Evolutionary conservation across 495 filamentous ascomycete species (phyloP).

Genomic region (Bathelium albidoporum): DNA sequence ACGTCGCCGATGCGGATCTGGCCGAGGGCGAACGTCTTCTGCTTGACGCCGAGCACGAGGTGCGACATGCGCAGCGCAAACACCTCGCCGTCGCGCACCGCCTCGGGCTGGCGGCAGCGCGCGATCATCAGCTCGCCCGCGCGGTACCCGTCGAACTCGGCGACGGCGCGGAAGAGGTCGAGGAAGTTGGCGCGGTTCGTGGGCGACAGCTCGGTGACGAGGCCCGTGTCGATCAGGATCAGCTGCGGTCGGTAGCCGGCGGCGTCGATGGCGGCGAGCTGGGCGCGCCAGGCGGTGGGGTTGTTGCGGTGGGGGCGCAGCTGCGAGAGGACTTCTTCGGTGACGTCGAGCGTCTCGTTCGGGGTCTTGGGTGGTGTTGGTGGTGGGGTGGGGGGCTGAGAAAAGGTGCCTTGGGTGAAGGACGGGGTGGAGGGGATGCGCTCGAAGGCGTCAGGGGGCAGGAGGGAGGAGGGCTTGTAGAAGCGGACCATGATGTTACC

Average conservation of each 20-base stretch:
- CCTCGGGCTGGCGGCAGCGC: constrained; percentile 80
- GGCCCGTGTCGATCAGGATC: constrained; percentile 94
- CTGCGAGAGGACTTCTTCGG: constrained; percentile 70
- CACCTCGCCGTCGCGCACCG: constrained; percentile 75
- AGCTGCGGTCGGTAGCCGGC: constrained; percentile 92
- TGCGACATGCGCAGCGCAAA: constrained; percentile 97
- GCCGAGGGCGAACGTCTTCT: constrained; percentile 78
- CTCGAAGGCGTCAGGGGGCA: constrained; percentile 29
- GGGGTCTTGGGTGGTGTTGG: constrained; percentile 37
- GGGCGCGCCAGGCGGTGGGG: constrained; percentile 56
- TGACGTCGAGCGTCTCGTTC: constrained; percentile 51
- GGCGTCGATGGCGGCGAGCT: constrained; percentile 66
- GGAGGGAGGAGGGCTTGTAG: constrained; percentile 68
- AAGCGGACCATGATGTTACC: constrained; percentile 99
- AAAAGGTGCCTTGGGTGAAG: background rate
- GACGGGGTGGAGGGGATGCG: background rate
- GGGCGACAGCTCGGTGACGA: constrained; percentile 87
- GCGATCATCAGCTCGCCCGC: constrained; percentile 95
- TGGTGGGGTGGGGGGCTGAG: constrained; percentile 42
- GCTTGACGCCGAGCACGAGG: constrained; percentile 81
- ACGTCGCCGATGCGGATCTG: constrained; percentile 97
- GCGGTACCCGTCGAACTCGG: constrained; percentile 94
- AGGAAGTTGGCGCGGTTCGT: constrained; percentile 85
- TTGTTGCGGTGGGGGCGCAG: constrained; percentile 61
- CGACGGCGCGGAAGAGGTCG: constrained; percentile 89